phyloP scores from a whole-genome alignment of 768 basidiomycete species.

The Lactarius sp. region DNA sequence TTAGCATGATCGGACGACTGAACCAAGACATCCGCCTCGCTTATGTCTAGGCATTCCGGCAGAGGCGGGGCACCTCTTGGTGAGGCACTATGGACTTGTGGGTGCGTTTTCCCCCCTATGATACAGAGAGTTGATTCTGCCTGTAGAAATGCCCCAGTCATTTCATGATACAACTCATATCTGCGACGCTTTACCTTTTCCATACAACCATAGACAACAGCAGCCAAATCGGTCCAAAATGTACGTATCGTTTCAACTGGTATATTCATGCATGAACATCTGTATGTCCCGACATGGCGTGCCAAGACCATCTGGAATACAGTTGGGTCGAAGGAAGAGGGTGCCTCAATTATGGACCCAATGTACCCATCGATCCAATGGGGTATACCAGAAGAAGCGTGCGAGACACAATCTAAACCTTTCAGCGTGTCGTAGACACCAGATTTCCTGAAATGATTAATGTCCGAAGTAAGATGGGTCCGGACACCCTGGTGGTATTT shows the following conservation, averaged over 20 bases:
- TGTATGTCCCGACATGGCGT: neutral
- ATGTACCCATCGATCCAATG: neutral
- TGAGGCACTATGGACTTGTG: neutral
- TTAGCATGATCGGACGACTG: conserved; percentile 8
- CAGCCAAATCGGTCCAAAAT: conserved; percentile 6
- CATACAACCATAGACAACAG: neutral
- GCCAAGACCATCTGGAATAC: conserved; percentile 1
- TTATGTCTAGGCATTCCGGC: neutral
- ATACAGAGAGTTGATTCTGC: neutral
- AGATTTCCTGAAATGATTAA: neutral
- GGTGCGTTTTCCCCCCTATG: neutral
- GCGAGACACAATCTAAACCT: neutral
- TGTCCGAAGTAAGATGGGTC: neutral
- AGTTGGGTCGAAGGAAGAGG: neutral
- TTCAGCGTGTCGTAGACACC: neutral
- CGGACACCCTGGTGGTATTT: neutral
- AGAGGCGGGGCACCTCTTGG: neutral
- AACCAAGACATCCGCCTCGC: neutral
- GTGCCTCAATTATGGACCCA: neutral
- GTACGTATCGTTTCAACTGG: neutral
- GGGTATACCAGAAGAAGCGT: neutral
- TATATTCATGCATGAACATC: neutral
- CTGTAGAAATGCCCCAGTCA: neutral
- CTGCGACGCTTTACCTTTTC: neutral
- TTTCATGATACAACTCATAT: neutral